Base-by-base conservation (phyloP, 352 stramenopile genomes). In the Phytophthora chlamydospora region DNA sequence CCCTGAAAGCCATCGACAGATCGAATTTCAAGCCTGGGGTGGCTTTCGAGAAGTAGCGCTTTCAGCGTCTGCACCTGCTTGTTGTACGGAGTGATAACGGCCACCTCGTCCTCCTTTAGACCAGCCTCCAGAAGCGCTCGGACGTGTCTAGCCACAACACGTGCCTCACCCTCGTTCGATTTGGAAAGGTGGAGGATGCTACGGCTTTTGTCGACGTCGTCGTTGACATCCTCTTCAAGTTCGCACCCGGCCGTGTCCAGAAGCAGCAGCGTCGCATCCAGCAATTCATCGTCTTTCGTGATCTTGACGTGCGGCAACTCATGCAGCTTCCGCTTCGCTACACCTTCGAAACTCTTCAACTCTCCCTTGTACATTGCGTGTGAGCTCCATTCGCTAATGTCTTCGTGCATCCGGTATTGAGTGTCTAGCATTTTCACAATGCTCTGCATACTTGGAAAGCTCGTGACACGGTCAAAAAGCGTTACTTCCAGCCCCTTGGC, bases 81-180 rank as follows among this genome's bases (percentile, higher is more conserved):
- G 78, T 99, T 99, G 83, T 99, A 99, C 3, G 97, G 97, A 19
- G 97, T 98, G 69, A 99, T 99, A 17, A 99, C 87, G 16, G 93
- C 97, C 27, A 99, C 85, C 45, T 99, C 90, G 33, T 95, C 76
- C 32, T 88, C 78, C 16, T 70, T 78, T 5, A 99, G 42, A 1
- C 97, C 97, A 40, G 85, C 45, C 2, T 68, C 47, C 6, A 99
- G 51, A 14, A 99, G 75, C 3, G 71, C 75, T 13, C 76, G 65
- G 3, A 99, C 88, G 73, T 99, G 95, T 43, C 76, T 73, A 10
- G 73, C 76, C 11, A 95, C 89, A 6, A 97, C 66, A 0, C 52
- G 57, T 0, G 86, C 90, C 66, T 97, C 90, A 4, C 87, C 82
- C 32, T 73, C 56, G 49, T 97, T 97, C 0, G 73, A 90, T 44